Evolutionary conservation across 2,329 filamentous ascomycete genomes (phyloP).

Genomic region (Fusarium bactridioides): DNA sequence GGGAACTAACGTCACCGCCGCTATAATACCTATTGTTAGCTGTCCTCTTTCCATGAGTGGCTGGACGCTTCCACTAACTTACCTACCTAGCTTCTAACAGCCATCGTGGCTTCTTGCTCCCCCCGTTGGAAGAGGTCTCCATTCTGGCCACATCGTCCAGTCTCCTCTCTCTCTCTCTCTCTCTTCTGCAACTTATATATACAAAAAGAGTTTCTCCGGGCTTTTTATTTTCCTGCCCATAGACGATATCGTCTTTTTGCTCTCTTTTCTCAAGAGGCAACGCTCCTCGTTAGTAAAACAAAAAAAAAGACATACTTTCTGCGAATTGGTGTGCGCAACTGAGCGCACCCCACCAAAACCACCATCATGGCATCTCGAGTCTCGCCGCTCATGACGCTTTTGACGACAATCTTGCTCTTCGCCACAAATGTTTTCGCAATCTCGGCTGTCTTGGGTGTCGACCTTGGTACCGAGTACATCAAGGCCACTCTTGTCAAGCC

Average conservation of each 20-base stretch:
- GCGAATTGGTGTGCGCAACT: constrained; percentile 31
- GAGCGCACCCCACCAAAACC: constrained; percentile 39
- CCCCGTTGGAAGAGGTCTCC: constrained; percentile 30
- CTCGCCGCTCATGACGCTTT: constrained; percentile 50
- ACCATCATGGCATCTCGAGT: constrained; percentile 47
- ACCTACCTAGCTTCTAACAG: constrained; percentile 29
- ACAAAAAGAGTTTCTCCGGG: constrained; percentile 22
- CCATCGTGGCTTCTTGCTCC: constrained; percentile 43
- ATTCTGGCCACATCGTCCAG: constrained; percentile 50
- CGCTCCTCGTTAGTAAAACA: constrained; percentile 4
- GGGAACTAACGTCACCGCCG: constrained; percentile 32
- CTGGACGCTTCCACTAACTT: constrained; percentile 26
- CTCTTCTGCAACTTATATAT: constrained; percentile 21
- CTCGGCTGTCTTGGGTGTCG: constrained; percentile 86
- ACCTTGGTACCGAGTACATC: constrained; percentile 95
- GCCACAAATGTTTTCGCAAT: constrained; percentile 59
- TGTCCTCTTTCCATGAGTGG: constrained; percentile 48
- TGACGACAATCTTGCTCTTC: constrained; percentile 49
- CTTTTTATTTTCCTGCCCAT: constrained; percentile 18
- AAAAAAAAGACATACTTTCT: constrained; percentile 12
- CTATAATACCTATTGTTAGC: constrained; percentile 39
- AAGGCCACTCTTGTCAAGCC: constrained; percentile 97
- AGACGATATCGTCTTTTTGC: constrained; percentile 30
- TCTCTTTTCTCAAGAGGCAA: constrained; percentile 16
- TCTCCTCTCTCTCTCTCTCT: constrained; percentile 36